phyloP scores from a whole-genome alignment of 139 green algal species.

The Tetratostichococcus sp. region DNA sequence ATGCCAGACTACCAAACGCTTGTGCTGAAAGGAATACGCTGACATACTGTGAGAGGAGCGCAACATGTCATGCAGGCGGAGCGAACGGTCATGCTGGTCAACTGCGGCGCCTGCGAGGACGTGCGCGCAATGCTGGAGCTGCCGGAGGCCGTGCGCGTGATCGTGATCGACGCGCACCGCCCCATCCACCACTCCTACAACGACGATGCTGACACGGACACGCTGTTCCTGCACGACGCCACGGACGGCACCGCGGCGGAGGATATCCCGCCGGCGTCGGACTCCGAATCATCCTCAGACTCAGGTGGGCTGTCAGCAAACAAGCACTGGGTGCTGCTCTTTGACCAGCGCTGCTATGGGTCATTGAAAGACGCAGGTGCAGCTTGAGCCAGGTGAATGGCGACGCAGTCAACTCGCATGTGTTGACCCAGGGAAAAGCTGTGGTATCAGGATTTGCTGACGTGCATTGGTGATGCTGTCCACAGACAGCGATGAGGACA shows the following conservation, averaged over 20 bases:
- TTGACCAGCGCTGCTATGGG: no score
- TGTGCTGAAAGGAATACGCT: no score
- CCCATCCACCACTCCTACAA: constrained; percentile 41
- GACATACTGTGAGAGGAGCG: no score
- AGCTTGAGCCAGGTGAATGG: no score
- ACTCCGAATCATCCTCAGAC: not conserved
- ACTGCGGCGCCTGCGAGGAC: constrained; percentile 78
- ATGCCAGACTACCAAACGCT: no score
- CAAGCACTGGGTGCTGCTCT: no score
- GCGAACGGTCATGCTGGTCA: constrained; percentile 74
- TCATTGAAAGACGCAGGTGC: no score
- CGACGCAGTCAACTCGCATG: no score
- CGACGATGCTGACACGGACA: constrained; percentile 1
- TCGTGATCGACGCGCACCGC: constrained; percentile 79
- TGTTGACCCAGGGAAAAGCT: no score
- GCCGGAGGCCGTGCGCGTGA: constrained; percentile 45
- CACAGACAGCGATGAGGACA: constrained; percentile 25
- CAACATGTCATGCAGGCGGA: constrained; percentile 43
- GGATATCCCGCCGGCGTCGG: constrained; percentile 1
- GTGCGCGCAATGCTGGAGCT: constrained; percentile 37
- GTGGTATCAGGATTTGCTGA: no score
- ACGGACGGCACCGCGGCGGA: constrained; percentile 2
- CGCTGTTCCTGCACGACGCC: constrained; percentile 29
- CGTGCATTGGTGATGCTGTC: no score
- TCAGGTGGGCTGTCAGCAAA: not conserved